phyloP scores from a whole-genome alignment of 441 rosid genomes.

The Syzygium malaccense region DNA sequence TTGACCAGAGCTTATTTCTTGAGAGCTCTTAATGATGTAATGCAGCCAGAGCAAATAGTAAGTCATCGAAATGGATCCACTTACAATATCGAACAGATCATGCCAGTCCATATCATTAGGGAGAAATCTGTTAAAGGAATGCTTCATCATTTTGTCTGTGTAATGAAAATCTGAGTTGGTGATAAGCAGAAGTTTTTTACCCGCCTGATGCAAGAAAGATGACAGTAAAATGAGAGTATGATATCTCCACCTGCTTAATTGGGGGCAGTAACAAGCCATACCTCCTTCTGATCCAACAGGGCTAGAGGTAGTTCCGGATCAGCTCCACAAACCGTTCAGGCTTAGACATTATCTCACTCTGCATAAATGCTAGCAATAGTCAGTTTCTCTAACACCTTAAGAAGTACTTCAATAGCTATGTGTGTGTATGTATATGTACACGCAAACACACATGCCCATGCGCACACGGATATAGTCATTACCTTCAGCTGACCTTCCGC shows the following conservation, averaged over 20 bases:
- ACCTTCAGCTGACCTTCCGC: slow-evolving; percentile 98
- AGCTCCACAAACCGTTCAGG: slow-evolving; percentile 92
- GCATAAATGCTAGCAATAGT: slow-evolving; percentile 15
- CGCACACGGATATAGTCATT: neutral
- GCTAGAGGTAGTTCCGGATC: slow-evolving; percentile 92
- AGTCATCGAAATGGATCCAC: slow-evolving; percentile 1
- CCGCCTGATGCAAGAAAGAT: slow-evolving; percentile 51
- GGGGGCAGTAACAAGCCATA: slow-evolving; percentile 10
- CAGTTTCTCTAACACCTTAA: neutral
- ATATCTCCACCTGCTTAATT: slow-evolving; percentile 1
- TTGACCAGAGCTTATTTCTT: neutral
- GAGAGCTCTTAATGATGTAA: neutral
- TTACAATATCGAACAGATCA: slow-evolving; percentile 83
- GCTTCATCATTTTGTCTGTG: slow-evolving; percentile 95
- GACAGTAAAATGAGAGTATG: slow-evolving; percentile 5
- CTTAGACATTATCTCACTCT: slow-evolving; percentile 95
- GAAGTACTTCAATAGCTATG: neutral
- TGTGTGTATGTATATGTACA: neutral
- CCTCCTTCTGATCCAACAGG: slow-evolving; percentile 95
- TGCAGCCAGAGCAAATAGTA: neutral
- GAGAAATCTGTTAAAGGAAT: slow-evolving; percentile 83
- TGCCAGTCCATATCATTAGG: slow-evolving; percentile 95
- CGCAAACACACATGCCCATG: neutral
- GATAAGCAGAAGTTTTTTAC: slow-evolving; percentile 89
- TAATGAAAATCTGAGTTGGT: slow-evolving; percentile 95